Conservation (phyloP, 352 stramenopile genomes). For the Pythium chondricola region DNA sequence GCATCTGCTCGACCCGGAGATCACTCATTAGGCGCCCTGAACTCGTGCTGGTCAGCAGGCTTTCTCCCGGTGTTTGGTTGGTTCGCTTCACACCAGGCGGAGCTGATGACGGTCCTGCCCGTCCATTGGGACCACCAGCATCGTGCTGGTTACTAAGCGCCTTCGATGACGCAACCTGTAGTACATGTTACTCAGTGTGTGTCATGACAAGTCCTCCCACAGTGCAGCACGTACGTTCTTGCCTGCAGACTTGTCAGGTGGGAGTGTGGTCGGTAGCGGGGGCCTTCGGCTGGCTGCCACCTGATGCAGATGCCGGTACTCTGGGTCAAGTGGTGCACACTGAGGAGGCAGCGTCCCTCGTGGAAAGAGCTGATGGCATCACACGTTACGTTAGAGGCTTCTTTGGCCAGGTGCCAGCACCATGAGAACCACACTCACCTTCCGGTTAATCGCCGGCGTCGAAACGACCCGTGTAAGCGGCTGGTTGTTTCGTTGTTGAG, state of each 20-base stretch:
- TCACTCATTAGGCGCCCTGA: constrained; percentile 29
- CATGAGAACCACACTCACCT: not conserved
- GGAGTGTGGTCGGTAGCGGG: constrained; percentile 5
- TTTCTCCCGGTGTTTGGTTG: too few relatives aligned
- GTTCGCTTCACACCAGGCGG: too few relatives aligned
- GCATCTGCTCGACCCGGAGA: constrained; percentile 40
- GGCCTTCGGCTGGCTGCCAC: constrained; percentile 13
- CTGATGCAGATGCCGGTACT: constrained; percentile 44
- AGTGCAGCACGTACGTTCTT: too few relatives aligned
- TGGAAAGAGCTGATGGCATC: constrained; percentile 27
- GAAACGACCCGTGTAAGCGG: constrained; percentile 3
- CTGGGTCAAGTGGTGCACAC: constrained; percentile 36
- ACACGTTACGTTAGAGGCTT: not conserved
- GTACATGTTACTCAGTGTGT: too few relatives aligned
- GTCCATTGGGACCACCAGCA: too few relatives aligned
- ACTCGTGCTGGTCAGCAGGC: not conserved
- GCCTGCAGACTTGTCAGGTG: constrained; percentile 11
- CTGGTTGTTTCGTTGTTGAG: not conserved
- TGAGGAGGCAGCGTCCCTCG: constrained; percentile 41
- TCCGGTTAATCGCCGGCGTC: constrained; percentile 1
- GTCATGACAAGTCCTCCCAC: too few relatives aligned
- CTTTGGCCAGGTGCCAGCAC: not conserved
- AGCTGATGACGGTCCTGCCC: too few relatives aligned
- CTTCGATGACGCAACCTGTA: too few relatives aligned
- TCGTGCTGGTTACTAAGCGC: too few relatives aligned